These are phyloP conservation scores for Terfezia boudieri DNA, from an alignment of 495 filamentous ascomycete species.

Conservation along the genomic window DNA sequence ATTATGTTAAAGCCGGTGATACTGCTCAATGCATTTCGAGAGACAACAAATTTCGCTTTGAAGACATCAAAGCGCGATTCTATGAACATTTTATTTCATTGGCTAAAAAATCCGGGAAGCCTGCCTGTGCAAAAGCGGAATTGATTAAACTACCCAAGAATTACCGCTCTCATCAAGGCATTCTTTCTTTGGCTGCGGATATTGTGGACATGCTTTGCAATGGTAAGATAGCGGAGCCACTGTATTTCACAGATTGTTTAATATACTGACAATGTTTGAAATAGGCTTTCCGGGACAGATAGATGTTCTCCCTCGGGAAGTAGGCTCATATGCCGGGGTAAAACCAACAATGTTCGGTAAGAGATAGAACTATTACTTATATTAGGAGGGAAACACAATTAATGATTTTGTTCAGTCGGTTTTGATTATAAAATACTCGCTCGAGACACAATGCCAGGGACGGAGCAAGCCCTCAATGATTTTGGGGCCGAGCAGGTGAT, in stretches of 20 bases:
- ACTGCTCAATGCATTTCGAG: constrained; percentile 27
- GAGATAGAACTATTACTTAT: background rate
- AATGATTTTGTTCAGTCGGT: too few species aligned
- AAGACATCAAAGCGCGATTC: constrained; percentile 23
- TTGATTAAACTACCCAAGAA: constrained; percentile 21
- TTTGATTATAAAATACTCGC: too few species aligned
- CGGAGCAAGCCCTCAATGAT: constrained; percentile 10
- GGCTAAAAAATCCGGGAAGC: constrained; percentile 4
- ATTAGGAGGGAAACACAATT: too few species aligned
- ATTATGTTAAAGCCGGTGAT: constrained; percentile 19
- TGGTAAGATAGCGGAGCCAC: background rate
- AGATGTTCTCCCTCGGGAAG: constrained; percentile 22
- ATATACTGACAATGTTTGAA: background rate
- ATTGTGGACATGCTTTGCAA: constrained; percentile 16
- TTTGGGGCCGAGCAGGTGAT: constrained; percentile 27
- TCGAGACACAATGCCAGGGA: background rate
- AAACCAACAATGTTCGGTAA: constrained; percentile 21
- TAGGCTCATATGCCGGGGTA: constrained; percentile 21
- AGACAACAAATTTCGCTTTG: constrained; percentile 25
- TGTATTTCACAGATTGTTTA: too few species aligned
- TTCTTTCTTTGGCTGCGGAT: constrained; percentile 23
- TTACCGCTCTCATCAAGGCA: constrained; percentile 27
- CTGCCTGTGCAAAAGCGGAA: constrained; percentile 10
- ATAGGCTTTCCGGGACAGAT: constrained; percentile 23
- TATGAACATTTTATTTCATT: constrained; percentile 17